phyloP scores from a whole-genome alignment of 2,329 filamentous ascomycete genomes.

The Elsinoe australis region DNA sequence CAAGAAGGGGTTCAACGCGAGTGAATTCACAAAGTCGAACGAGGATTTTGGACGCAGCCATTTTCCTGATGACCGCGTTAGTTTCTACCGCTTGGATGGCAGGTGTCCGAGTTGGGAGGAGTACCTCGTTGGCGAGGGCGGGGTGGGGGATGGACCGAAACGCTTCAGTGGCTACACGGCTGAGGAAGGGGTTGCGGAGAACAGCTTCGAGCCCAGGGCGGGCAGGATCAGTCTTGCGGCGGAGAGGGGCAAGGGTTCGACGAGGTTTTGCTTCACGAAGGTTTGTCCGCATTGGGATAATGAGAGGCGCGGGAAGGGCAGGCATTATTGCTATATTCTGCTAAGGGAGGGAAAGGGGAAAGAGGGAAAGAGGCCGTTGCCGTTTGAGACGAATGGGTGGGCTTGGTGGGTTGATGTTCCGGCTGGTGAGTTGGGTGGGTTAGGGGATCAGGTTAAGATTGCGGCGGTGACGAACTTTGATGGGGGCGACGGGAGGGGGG shows the following conservation, averaged over 20 bases:
- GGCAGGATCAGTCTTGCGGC: slow-evolving; percentile 56
- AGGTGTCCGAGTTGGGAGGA: slow-evolving; percentile 64
- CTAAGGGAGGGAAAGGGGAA: slow-evolving; percentile 60
- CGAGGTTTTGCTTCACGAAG: slow-evolving; percentile 70
- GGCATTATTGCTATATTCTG: slow-evolving; percentile 62
- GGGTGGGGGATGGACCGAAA: slow-evolving; percentile 35
- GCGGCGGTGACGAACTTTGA: slow-evolving; percentile 52
- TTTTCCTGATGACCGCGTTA: slow-evolving; percentile 59
- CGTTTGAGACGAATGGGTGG: slow-evolving; percentile 65
- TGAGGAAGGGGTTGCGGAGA: slow-evolving; percentile 45
- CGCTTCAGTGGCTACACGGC: slow-evolving; percentile 42
- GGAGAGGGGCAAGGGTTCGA: slow-evolving; percentile 24
- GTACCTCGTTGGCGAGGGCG: slow-evolving; percentile 60
- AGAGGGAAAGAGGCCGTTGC: slow-evolving; percentile 55
- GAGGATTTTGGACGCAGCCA: slow-evolving; percentile 75
- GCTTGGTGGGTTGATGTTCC: slow-evolving; percentile 75
- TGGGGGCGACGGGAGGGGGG: slow-evolving; percentile 45
- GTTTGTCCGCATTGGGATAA: slow-evolving; percentile 76
- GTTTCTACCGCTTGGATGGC: slow-evolving; percentile 72
- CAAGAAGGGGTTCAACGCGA: slow-evolving; percentile 58
- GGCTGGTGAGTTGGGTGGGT: slow-evolving; percentile 55
- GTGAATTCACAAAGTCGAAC: slow-evolving; percentile 57
- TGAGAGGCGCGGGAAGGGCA: slow-evolving; percentile 58
- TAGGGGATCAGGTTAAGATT: slow-evolving; percentile 60
- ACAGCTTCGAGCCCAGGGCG: slow-evolving; percentile 54